Evolutionary conservation across 129 eudicot species (phyloP).

Genomic region (Kitagawia praeruptora): DNA sequence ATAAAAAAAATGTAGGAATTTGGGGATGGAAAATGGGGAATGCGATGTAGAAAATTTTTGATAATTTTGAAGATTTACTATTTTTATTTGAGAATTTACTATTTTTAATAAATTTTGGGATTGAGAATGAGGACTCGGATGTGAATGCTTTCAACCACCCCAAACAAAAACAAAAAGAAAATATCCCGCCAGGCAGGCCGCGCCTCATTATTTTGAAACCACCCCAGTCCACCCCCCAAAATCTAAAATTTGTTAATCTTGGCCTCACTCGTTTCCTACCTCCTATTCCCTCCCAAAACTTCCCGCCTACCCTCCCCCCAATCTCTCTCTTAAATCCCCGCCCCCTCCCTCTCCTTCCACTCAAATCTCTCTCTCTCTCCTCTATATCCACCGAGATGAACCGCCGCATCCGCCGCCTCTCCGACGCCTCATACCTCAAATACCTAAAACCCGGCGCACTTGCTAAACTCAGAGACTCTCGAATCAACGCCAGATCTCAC

Average conservation of each 20-base stretch:
- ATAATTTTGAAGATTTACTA: no score
- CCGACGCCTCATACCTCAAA: constrained; percentile 29
- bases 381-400: constrained; percentile 13
- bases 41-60: no score
- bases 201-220: not conserved
- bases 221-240: not conserved
- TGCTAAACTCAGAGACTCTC: constrained; percentile 49
- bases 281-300: constrained; percentile 36
- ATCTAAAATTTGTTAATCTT: not conserved
- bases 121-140: no score
- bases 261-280: not conserved
- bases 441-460: constrained; percentile 63
- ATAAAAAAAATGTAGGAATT: no score
- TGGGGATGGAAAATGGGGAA: no score
- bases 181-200: not conserved
- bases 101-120: no score
- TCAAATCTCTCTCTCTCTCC: constrained; percentile 4
- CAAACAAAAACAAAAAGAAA: not conserved
- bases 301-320: constrained; percentile 34
- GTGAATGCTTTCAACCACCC: no score
- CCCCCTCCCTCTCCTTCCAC: not conserved
- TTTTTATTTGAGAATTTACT: no score
- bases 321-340: constrained; percentile 19
- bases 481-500: constrained; percentile 40
- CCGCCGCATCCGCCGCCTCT: constrained; percentile 28